Conservation (phyloP, 1,284 basidiomycete species). For the Trametes versicolor region DNA sequence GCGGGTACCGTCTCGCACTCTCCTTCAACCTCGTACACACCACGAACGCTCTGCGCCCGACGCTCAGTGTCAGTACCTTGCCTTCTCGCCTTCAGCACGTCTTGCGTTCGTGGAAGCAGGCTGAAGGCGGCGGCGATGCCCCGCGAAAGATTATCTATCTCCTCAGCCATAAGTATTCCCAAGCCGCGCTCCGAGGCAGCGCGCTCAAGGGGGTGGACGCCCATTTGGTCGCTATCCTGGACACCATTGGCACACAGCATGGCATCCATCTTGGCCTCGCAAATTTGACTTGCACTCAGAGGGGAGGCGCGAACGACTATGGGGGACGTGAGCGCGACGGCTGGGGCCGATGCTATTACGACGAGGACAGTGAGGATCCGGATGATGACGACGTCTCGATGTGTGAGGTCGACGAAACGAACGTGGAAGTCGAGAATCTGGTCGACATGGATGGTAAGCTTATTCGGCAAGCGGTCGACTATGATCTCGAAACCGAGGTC, state of each 20-base stretch:
- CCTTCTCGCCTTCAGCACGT: constrained; percentile 24
- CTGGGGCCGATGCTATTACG: neutral
- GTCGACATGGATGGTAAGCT: constrained; percentile 49
- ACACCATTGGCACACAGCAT: constrained; percentile 28
- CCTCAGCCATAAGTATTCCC: constrained; percentile 40
- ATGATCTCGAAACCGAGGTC: constrained; percentile 43
- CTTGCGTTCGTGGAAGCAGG: constrained; percentile 35
- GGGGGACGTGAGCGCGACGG: neutral
- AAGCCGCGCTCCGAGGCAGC: constrained; percentile 33
- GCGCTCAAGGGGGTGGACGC: constrained; percentile 41
- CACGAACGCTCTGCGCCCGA: constrained; percentile 30
- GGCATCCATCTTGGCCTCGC: constrained; percentile 47
- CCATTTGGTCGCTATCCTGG: constrained; percentile 31
- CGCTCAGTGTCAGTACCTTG: constrained; percentile 18
- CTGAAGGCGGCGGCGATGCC: neutral
- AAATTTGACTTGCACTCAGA: constrained; percentile 43
- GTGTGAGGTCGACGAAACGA: constrained; percentile 42
- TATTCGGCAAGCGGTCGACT: constrained; percentile 35
- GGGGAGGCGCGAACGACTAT: neutral
- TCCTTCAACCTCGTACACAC: constrained; percentile 52
- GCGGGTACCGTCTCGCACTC: constrained; percentile 56
- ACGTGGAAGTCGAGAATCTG: constrained; percentile 43
- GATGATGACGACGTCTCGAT: constrained; percentile 41
- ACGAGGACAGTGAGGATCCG: constrained; percentile 36
- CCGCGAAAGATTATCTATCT: constrained; percentile 37